Percentiles rank a stretch among this genome's conserved stretches.
Evolutionary conservation across 108 stramenopile genomes (phyloP).

Genomic region (Fragilaria crotonensis): DNA sequence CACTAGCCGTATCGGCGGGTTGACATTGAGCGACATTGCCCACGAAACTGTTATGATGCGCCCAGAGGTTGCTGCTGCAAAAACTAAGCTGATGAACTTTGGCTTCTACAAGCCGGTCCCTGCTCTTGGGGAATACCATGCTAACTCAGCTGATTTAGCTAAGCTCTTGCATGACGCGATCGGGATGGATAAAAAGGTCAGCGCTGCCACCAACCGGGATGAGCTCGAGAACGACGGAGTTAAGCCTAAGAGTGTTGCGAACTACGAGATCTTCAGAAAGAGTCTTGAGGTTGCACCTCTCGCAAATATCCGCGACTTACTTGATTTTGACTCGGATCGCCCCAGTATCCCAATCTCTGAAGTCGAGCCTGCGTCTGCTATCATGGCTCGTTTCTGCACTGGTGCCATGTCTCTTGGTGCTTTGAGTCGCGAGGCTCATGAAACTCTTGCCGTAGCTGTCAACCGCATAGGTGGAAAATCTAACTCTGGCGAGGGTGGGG

Average conservation of each 20-base stretch:
- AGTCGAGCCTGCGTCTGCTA: conserved; percentile 78
- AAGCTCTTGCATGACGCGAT: conserved; percentile 89
- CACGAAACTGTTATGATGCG: conserved; percentile 78
- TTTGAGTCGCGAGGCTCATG: conserved; percentile 89
- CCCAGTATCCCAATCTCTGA: conserved; percentile 74
- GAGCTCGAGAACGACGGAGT: conserved; percentile 73
- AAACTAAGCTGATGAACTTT: conserved; percentile 78
- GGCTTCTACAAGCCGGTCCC: conserved; percentile 91
- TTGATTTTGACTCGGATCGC: conserved; percentile 86
- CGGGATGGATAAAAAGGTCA: conserved; percentile 80
- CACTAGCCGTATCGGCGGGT: conserved; percentile 84
- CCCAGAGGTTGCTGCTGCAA: conserved; percentile 61
- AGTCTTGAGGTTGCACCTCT: conserved; percentile 72
- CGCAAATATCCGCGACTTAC: conserved; percentile 86
- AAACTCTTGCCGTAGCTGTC: conserved; percentile 91
- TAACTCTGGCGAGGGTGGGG: conserved; percentile 94
- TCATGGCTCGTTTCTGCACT: conserved; percentile 89
- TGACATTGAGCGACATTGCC: conserved; percentile 68
- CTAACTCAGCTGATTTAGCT: conserved; percentile 87
- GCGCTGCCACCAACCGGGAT: conserved; percentile 70
- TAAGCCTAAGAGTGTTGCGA: conserved; percentile 62
- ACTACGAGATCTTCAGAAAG: conserved; percentile 86
- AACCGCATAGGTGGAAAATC: conserved; percentile 91
- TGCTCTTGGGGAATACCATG: conserved; percentile 89
- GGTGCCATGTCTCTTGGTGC: conserved; percentile 94